phyloP scores from a whole-genome alignment of 2,329 filamentous ascomycete species.

The Didymella glomerata region DNA sequence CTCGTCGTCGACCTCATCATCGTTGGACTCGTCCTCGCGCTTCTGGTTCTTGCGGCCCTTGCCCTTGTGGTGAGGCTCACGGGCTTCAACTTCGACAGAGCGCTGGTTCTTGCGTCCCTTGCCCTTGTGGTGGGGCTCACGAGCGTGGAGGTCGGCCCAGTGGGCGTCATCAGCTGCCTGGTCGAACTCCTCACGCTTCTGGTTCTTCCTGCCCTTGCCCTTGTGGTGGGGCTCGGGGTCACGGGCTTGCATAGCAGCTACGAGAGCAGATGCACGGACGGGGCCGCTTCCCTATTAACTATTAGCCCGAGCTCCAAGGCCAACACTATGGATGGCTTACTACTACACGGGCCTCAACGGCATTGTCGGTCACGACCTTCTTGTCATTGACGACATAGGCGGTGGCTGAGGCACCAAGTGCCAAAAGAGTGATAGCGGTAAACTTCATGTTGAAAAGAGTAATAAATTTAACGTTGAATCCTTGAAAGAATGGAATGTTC shows the following conservation, averaged over 20 bases:
- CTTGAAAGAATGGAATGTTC: constrained; percentile 33
- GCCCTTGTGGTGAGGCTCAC: constrained; percentile 27
- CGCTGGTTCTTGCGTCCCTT: constrained; percentile 21
- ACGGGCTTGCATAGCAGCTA: constrained; percentile 34
- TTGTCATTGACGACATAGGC: constrained; percentile 46
- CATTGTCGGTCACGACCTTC: constrained; percentile 28
- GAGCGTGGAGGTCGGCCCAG: constrained; percentile 17
- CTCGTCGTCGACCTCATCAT: neutral
- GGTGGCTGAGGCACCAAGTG: constrained; percentile 42
- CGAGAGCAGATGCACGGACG: constrained; percentile 29
- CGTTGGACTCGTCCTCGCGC: too few relatives aligned
- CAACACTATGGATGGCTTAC: constrained; percentile 25
- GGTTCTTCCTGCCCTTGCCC: constrained; percentile 15
- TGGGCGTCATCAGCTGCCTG: constrained; percentile 25
- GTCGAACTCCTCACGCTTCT: constrained; percentile 5
- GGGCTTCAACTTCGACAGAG: constrained; percentile 3
- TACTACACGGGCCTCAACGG: constrained; percentile 39
- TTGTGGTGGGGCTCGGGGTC: constrained; percentile 24
- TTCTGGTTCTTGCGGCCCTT: constrained; percentile 14
- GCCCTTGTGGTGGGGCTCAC: constrained; percentile 32
- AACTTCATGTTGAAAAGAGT: constrained; percentile 44
- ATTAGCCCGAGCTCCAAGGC: constrained; percentile 18
- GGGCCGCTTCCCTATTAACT: constrained; percentile 36
- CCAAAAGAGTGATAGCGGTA: constrained; percentile 41
- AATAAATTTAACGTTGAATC: constrained; percentile 23